Evolutionary conservation across 768 basidiomycete species (phyloP).

Genomic region (Boletus sp.): DNA sequence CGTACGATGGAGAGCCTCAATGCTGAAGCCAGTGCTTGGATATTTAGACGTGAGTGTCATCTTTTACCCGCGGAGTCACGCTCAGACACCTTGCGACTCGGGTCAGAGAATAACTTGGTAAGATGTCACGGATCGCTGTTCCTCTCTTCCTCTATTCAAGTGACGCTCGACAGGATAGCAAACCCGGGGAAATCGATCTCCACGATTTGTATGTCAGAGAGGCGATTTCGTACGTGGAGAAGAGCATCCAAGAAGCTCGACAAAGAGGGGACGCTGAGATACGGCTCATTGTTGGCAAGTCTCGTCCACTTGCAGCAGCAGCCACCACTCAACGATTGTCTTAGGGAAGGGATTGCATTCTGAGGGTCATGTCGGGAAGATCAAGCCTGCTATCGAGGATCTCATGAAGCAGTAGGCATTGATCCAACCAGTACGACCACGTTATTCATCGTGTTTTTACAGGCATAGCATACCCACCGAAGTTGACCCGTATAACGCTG

Average conservation of each 20-base stretch:
- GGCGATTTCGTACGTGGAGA: conserved; percentile 73
- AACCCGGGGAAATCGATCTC: conserved; percentile 77
- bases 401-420: conserved; percentile 71
- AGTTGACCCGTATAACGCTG: conserved; percentile 77
- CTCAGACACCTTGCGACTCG: neutral
- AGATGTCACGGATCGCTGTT: neutral
- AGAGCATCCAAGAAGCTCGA: conserved; percentile 66
- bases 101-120: conserved; percentile 74
- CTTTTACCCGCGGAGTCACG: neutral
- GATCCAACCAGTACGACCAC: neutral
- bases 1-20: conserved; percentile 77
- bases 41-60: conserved; percentile 58
- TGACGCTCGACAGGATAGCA: conserved; percentile 48
- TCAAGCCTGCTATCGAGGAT: conserved; percentile 89
- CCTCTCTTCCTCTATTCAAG: neutral
- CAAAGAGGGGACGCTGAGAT: conserved; percentile 61
- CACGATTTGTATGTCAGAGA: conserved; percentile 95
- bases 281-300: conserved; percentile 81
- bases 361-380: conserved; percentile 69
- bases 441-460: conserved; percentile 1
- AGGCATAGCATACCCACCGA: conserved; percentile 74
- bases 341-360: conserved; percentile 89
- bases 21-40: conserved; percentile 82
- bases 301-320: neutral
- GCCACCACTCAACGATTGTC: neutral